A percentile compares a stretch with the other conserved stretches of the same genome.
Conservation (phyloP, 108 stramenopile species). For the Nannochloropsis salina region DNA sequence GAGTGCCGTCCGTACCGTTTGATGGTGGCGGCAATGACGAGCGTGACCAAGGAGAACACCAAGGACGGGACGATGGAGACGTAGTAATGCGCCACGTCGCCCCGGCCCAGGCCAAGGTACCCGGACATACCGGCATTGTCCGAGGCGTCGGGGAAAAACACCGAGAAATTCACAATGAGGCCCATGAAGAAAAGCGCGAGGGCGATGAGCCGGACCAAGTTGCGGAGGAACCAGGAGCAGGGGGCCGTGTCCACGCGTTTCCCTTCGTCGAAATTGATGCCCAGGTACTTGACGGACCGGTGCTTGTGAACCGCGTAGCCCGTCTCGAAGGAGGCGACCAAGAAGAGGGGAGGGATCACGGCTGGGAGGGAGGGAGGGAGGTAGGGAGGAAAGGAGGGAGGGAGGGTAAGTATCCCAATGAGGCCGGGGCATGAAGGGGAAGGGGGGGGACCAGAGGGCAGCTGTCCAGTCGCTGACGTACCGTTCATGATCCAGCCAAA, state of each 20-base stretch:
- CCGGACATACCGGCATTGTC: background rate
- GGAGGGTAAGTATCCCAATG: no score
- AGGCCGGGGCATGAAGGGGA: background rate
- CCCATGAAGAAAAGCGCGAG: conserved; percentile 30
- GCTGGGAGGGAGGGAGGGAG: conserved; percentile 14
- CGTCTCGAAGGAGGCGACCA: conserved; percentile 43
- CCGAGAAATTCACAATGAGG: conserved; percentile 35
- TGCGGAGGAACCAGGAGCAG: conserved; percentile 46
- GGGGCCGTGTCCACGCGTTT: conserved; percentile 38
- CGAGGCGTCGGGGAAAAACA: conserved; percentile 21
- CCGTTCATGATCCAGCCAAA: background rate
- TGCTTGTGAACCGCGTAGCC: conserved; percentile 46
- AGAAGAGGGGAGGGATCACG: conserved; percentile 36
- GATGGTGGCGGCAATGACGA: background rate
- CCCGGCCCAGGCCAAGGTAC: background rate
- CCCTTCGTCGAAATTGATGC: conserved; percentile 46
- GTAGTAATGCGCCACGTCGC: background rate
- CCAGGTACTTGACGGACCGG: conserved; percentile 43
- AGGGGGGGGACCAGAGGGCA: background rate
- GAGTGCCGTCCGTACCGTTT: background rate
- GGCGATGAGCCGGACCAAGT: conserved; percentile 34
- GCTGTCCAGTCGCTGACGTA: background rate
- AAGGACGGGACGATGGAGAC: background rate
- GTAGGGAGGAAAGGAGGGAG: background rate
- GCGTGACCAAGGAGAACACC: background rate